phyloP scores from a whole-genome alignment of 2,329 filamentous ascomycete species.

The Eurotiales sp. region DNA sequence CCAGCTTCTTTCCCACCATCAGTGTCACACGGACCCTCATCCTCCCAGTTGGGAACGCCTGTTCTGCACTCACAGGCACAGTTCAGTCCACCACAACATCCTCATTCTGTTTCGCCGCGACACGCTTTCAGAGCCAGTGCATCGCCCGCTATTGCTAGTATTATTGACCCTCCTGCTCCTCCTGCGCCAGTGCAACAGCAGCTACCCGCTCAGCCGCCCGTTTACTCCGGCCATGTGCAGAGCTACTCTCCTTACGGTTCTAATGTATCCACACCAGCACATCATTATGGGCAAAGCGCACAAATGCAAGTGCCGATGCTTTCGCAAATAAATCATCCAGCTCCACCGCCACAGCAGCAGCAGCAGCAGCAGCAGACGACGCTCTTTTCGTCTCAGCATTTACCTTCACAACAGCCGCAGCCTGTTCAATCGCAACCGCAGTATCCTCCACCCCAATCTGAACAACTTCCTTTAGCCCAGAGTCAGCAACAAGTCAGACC shows the following conservation, averaged over 20 bases:
- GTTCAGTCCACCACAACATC: slow-evolving; percentile 42
- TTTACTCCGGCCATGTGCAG: slow-evolving; percentile 15
- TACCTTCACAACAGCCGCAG: slow-evolving; percentile 11
- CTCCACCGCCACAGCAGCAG: slow-evolving; percentile 6
- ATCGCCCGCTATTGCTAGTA: slow-evolving; percentile 85
- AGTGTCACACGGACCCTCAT: slow-evolving; percentile 45
- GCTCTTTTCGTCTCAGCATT: slow-evolving; percentile 15
- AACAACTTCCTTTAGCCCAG: background rate
- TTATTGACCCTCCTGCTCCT: slow-evolving; percentile 66
- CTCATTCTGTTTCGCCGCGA: slow-evolving; percentile 45
- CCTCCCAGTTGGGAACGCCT: slow-evolving; percentile 63
- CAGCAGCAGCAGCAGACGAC: slow-evolving; percentile 5
- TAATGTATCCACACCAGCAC: slow-evolving; percentile 1
- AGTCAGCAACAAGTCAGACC: slow-evolving; percentile 9
- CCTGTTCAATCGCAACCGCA: slow-evolving; percentile 22
- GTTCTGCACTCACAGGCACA: slow-evolving; percentile 24
- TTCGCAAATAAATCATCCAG: slow-evolving; percentile 12
- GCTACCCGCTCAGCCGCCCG: slow-evolving; percentile 18
- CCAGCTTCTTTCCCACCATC: slow-evolving; percentile 33
- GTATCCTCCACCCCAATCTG: slow-evolving; percentile 6
- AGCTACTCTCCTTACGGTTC: slow-evolving; percentile 12
- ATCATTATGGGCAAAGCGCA: slow-evolving; percentile 13
- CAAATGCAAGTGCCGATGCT: slow-evolving; percentile 17
- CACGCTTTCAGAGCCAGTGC: slow-evolving; percentile 67
- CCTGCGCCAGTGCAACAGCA: slow-evolving; percentile 29